Base-by-base conservation (phyloP, 805 yeast species). In the Cyberlindnera amylophila region DNA sequence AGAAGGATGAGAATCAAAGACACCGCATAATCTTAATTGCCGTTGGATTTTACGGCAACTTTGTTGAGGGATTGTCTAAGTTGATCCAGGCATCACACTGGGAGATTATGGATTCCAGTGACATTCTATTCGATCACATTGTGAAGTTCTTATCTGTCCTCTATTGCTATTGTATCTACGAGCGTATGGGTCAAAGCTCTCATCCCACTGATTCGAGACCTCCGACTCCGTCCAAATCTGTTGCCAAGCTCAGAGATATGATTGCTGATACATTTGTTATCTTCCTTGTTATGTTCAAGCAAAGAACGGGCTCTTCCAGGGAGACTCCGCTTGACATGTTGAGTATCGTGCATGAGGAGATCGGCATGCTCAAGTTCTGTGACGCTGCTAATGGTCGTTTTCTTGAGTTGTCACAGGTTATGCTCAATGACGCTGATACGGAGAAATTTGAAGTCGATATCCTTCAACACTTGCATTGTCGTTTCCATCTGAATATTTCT, bases 381-480 rank as follows among this genome's bases (percentile, higher is more conserved):
- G 82, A 81, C 38, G 61, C 75, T 3, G 72, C 82, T 0, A 59
- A 72, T 21, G 90, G 95, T 0, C 62, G 66, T 7, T 81, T 90
- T 46, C 65, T 93, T 38, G 67, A 70, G 14, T 63, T 84, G 21
- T 67, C 82, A 0, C 83, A 88, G 50, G 66, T 69, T 8, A 69
- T 74, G 15, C 63, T 85, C 27, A 65, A 77, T 13, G 51, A 64
- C 1, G 61, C 75, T 21, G 64, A 69, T 16, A 59, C 67, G 44
- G 46, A 52, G 2, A 71, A 71, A 4, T 71, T 84, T 2, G 90
- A 84, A 35, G 69, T 70, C 8, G 93, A 88, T 34, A 59, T 91
- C 36, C 72, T 87, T 8, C 98, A 91, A 55, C 71, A 87, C 27
- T 63, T 93, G 17, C 71, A 79, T 48, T 93, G 99, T 58, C 72